phyloP scores from a whole-genome alignment of 2,329 filamentous ascomycete species.

The Corynespora cassiicola region DNA sequence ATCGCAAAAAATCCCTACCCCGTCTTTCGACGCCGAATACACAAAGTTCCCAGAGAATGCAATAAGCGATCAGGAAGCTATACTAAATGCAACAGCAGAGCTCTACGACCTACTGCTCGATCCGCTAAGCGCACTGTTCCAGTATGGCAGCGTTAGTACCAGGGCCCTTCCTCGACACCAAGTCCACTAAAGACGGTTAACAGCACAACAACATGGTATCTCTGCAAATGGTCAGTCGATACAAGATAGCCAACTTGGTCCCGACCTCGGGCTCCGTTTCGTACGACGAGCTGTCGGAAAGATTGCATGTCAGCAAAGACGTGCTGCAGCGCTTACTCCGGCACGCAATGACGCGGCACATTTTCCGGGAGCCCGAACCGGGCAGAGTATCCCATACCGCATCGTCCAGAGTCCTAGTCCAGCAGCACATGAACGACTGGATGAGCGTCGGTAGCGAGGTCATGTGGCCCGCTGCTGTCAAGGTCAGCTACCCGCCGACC shows the following conservation, averaged over 20 bases:
- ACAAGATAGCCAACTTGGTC: neutral
- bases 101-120: slow-evolving; percentile 3
- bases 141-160: slow-evolving; percentile 2
- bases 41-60: too few species aligned
- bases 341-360: slow-evolving; percentile 1
- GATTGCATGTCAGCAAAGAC: too few species aligned
- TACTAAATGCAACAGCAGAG: slow-evolving; percentile 3
- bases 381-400: slow-evolving; percentile 4
- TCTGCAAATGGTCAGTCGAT: slow-evolving; percentile 1
- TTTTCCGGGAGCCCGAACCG: slow-evolving; percentile 5
- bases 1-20: too few species aligned
- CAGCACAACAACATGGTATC: slow-evolving; percentile 3
- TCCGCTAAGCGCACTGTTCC: slow-evolving; percentile 1
- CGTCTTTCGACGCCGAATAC: too few species aligned
- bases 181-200: too few species aligned
- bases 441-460: too few species aligned
- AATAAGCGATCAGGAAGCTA: neutral
- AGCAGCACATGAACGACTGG: neutral
- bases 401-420: neutral
- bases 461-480: too few species aligned
- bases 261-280: neutral
- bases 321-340: neutral
- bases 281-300: slow-evolving; percentile 1
- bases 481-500: too few species aligned
- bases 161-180: too few species aligned